Base-by-base conservation (phyloP, 1,139 yeast genomes). In the Trichomonascaceae sp. region DNA sequence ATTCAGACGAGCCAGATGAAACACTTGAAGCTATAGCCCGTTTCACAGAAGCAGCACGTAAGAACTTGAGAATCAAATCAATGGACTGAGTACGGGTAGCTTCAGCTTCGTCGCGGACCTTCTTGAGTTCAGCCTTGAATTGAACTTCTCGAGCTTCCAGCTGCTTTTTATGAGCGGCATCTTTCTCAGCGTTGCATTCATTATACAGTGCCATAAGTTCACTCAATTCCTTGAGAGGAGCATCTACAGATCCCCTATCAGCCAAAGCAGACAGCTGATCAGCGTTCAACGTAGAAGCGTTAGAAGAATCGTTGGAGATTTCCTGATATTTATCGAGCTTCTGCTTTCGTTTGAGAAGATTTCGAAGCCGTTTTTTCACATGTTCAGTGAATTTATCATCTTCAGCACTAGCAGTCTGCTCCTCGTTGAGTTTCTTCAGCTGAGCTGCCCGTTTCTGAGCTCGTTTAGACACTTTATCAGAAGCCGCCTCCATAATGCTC, bases 201-300 rank as follows among this genome's bases (percentile, higher is more conserved):
- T 57, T 55, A 60, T 69, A 67, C 19, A 64, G 54, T n/a, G 58
- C 60, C 39, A 60, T 58, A 18, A 68, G 59, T 32, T 71, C 74
- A 32, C 61, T 64, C 48, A 70, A 59, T 49, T 70, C 73, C 54
- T 64, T 68, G 54, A 71, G 62, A 13, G 74, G 73, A 5, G 66
- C 69, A 44, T 68, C 69, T 15, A 71, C 75, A 24, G 67, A 63
- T 38, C 70, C 73, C 55, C 65, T 64, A 44, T 63, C 59, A 30
- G 62, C 59, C 47, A 71, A 60, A 5, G 74, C 72, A 13, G 66
- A 65, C 43, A 63, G 49, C 58, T 72, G 75, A 53, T 70, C 74
- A n/a, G 64, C 65, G 51, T 72, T 71, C 50, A 72, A 64, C 19
- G 60, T 53, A 41, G 53, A 50, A 36, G 48, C 53, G 12, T 41